These are phyloP conservation scores for Kodamaea lidongshanica DNA, from an alignment of 805 yeast genomes.

Conservation along the genomic window DNA sequence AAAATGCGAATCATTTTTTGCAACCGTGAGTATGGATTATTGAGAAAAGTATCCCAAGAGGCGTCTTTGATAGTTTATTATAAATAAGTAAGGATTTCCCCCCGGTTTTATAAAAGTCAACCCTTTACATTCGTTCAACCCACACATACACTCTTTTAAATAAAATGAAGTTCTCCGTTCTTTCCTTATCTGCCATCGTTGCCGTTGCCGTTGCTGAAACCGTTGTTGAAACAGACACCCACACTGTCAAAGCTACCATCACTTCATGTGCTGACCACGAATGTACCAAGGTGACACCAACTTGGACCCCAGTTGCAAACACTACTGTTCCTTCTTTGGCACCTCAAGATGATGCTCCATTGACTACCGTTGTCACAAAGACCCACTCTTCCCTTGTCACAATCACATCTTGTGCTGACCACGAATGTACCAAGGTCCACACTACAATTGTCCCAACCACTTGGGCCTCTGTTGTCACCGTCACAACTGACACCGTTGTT, in stretches of 20 bases:
- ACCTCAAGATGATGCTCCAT: constrained; percentile 18
- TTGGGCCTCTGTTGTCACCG: constrained; percentile 6
- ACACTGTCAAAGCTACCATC: constrained; percentile 21
- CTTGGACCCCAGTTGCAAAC: constrained; percentile 9
- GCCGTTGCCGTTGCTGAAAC: constrained; percentile 12
- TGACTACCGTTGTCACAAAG: constrained; percentile 25
- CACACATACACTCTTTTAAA: constrained; percentile 8
- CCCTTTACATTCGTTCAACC: neutral
- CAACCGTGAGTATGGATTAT: neutral
- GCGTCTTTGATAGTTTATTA: neutral
- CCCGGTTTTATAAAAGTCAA: neutral
- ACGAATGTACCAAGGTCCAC: constrained; percentile 13
- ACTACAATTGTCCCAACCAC: constrained; percentile 2
- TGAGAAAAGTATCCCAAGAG: neutral
- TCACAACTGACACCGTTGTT: constrained; percentile 4
- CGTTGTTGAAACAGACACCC: constrained; percentile 13
- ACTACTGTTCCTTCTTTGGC: constrained; percentile 10
- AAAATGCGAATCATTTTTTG: neutral
- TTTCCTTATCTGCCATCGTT: constrained; percentile 17
- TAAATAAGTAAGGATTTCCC: neutral
- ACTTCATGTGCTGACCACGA: constrained; percentile 19
- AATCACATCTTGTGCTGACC: constrained; percentile 10
- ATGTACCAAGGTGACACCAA: constrained; percentile 13
- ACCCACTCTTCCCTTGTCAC: constrained; percentile 5
- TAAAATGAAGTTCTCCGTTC: constrained; percentile 20